Evolutionary conservation across 1,139 yeast genomes (phyloP), one percentile per base, ranked within the genome.

Genomic region (Neolecta irregularis): DNA sequence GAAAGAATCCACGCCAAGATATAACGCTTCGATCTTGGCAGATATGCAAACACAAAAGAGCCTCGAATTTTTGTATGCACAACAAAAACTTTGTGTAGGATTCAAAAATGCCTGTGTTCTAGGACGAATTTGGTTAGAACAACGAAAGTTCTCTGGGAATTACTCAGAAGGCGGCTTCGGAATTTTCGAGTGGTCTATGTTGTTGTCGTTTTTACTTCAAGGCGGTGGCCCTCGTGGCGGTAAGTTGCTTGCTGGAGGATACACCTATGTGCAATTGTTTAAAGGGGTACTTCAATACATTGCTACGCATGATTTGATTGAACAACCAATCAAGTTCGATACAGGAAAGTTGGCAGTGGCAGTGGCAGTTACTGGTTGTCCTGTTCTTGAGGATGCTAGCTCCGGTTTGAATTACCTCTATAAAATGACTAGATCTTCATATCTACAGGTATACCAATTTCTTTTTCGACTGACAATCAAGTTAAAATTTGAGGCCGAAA

Each of bases 201-300:
- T 85, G 34, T 70, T 81, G 74, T 74, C 93, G 30, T 77, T 83
- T 1, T 60, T 88, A 40, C 61, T 88, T 29, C 72, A 74, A 45
- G 94, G 95, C 46, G 94, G 94, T 47, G 91, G 92, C 35, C 55
- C 62, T 7, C 67, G 65, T 45, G 85, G 91, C 15, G 75, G 75
- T 48, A 75, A 73, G 48, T 74, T 81, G 22, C 61, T 88, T 40
- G 56, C 83, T 32, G 75, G 74, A 47, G 98, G 96, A 1, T 85
- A 78, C 53, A 80, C 94, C 3, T 76, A 92, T 20, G 88, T 83
- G 53, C 98, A 88, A 57, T 60, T 88, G 39, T 88, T 88, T 61
- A 83, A 80, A 54, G 94, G 92, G 50, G 72, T 81, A 2, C 64
- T 88, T 35, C 73, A 74, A 48, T 85, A 76, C 48, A 54, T 88